Conservation (phyloP, 345 rosid genomes). For the Hypericum androsaemum region DNA sequence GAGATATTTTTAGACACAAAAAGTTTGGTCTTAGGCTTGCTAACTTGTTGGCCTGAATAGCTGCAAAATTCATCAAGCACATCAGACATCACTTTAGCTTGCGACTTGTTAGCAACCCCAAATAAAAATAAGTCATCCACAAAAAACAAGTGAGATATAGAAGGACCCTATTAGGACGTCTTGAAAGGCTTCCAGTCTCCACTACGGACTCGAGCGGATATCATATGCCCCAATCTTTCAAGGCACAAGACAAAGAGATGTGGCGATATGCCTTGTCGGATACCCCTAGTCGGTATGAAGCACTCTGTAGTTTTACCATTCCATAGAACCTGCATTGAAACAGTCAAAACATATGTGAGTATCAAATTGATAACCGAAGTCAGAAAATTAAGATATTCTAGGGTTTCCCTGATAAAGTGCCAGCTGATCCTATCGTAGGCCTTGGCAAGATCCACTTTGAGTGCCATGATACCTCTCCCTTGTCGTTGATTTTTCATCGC, state of each 20-base stretch:
- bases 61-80: no score
- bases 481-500: neutral
- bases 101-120: no score
- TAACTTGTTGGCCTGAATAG: no score
- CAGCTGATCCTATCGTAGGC: constrained; percentile 2
- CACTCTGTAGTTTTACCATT: neutral
- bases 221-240: constrained; percentile 11
- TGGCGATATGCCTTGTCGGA: neutral
- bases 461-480: neutral
- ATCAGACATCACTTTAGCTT: no score
- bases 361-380: neutral
- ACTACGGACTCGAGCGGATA: no score
- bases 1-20: no score
- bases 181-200: no score
- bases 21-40: no score
- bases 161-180: no score
- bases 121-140: no score
- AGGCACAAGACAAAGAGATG: neutral
- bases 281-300: neutral
- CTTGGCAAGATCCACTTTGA: neutral
- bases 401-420: neutral
- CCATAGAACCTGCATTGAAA: neutral
- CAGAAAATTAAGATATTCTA: neutral
- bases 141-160: no score
- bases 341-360: neutral